Conservation (phyloP, 768 basidiomycete species). For the Nevesoporus exiguus region DNA sequence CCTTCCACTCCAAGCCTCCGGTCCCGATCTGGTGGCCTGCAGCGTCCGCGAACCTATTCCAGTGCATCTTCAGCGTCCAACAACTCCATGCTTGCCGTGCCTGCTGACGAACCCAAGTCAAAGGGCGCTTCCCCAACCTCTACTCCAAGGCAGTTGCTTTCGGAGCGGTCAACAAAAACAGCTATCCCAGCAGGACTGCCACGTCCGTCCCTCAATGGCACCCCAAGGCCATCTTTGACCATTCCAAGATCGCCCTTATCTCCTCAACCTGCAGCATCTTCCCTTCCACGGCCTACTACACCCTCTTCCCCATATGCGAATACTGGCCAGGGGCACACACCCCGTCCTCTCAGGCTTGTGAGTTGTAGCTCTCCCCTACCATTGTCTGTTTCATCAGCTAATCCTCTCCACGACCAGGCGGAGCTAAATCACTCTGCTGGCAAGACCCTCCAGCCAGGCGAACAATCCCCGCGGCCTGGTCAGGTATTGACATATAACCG, state of each 20-base stretch:
- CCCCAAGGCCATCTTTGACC: conserved; percentile 24
- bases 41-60: conserved; percentile 35
- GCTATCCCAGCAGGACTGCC: conserved; percentile 7
- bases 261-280: conserved; percentile 12
- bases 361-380: conserved; percentile 17
- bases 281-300: conserved; percentile 21
- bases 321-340: conserved; percentile 14
- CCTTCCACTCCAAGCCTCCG: conserved; percentile 17
- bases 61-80: conserved; percentile 28
- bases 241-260: conserved; percentile 26
- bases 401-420: conserved; percentile 2
- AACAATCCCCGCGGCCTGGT: conserved; percentile 23
- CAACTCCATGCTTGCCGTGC: conserved; percentile 12
- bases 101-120: conserved; percentile 5
- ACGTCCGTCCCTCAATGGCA: conserved; percentile 19
- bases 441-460: conserved; percentile 21
- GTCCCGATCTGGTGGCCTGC: conserved; percentile 7
- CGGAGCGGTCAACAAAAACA: conserved; percentile 6
- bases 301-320: conserved; percentile 11
- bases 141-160: conserved; percentile 12
- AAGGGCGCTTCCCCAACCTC: conserved; percentile 10
- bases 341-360: conserved; percentile 27
- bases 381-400: not conserved
- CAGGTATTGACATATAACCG: conserved; percentile 32
- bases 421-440: conserved; percentile 8